These are phyloP conservation scores for Phytophthora pluvialis DNA, from an alignment of 352 stramenopile genomes.

Conservation along the genomic window DNA sequence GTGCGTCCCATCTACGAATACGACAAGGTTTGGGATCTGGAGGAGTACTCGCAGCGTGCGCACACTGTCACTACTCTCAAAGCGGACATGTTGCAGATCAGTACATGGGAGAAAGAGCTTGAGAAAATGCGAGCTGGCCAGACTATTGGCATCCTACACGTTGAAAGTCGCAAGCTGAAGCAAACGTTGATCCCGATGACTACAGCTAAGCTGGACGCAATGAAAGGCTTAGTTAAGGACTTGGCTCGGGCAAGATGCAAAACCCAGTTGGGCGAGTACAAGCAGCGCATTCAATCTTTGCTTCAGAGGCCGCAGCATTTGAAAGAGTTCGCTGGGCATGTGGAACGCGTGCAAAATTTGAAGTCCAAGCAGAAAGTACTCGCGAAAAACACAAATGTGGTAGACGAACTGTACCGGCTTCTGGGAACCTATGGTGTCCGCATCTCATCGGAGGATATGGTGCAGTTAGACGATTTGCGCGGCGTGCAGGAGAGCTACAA, in stretches of 20 bases:
- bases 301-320: slow-evolving; percentile 87
- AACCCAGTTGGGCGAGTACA: slow-evolving; percentile 90
- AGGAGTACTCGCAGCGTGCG: slow-evolving; percentile 80
- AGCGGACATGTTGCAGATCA: slow-evolving; percentile 91
- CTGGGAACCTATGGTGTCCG: slow-evolving; percentile 92
- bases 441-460: slow-evolving; percentile 93
- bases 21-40: slow-evolving; percentile 91
- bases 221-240: slow-evolving; percentile 94
- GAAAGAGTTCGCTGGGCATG: slow-evolving; percentile 92
- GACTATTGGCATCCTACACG: slow-evolving; percentile 92
- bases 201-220: slow-evolving; percentile 89
- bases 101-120: slow-evolving; percentile 93
- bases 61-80: slow-evolving; percentile 90
- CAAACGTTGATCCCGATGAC: slow-evolving; percentile 93
- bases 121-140: slow-evolving; percentile 94
- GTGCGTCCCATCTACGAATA: slow-evolving; percentile 93
- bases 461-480: slow-evolving; percentile 91
- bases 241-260: slow-evolving; percentile 90
- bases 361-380: slow-evolving; percentile 85
- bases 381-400: slow-evolving; percentile 87
- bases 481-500: slow-evolving; percentile 89
- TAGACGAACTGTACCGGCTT: slow-evolving; percentile 94
- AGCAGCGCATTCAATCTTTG: slow-evolving; percentile 86
- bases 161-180: slow-evolving; percentile 95
- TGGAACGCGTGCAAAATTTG: slow-evolving; percentile 78